Conservation (phyloP, 345 rosid species). For the Populus nigra region DNA sequence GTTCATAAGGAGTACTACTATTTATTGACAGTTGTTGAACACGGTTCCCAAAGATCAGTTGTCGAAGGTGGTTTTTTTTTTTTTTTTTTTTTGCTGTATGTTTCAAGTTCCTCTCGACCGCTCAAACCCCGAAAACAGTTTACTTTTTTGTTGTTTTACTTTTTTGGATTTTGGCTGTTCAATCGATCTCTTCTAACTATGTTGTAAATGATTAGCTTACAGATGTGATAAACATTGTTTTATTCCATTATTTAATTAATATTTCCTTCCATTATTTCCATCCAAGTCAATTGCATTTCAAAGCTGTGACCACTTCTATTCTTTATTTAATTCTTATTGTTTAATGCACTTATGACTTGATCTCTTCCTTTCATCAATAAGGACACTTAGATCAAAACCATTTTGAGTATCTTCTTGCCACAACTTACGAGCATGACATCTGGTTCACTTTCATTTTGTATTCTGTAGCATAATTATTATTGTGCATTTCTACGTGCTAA, state of each 20-base stretch:
- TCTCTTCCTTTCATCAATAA: slow-evolving; percentile 18
- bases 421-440: slow-evolving; percentile 2
- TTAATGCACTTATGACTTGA: slow-evolving; percentile 15
- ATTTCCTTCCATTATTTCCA: slow-evolving; percentile 16
- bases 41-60: slow-evolving; percentile 39
- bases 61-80: background rate
- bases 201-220: slow-evolving; percentile 11
- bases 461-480: background rate
- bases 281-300: slow-evolving; percentile 20
- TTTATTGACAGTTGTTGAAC: slow-evolving; percentile 27
- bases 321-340: background rate
- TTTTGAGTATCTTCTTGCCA: slow-evolving; percentile 11
- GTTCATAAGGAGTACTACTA: slow-evolving; percentile 5
- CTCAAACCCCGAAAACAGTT: slow-evolving; percentile 13
- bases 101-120: slow-evolving; percentile 1
- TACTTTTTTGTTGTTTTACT: background rate
- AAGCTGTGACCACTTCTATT: background rate
- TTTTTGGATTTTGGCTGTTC: background rate
- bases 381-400: slow-evolving; percentile 12
- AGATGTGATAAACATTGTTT: slow-evolving; percentile 2
- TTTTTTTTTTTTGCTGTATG: background rate
- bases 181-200: background rate
- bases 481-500: background rate
- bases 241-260: slow-evolving; percentile 4
- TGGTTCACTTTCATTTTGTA: background rate